Evolutionary conservation across 805 yeast genomes (phyloP).

Genomic region (Cyberlindnera amylophila): DNA sequence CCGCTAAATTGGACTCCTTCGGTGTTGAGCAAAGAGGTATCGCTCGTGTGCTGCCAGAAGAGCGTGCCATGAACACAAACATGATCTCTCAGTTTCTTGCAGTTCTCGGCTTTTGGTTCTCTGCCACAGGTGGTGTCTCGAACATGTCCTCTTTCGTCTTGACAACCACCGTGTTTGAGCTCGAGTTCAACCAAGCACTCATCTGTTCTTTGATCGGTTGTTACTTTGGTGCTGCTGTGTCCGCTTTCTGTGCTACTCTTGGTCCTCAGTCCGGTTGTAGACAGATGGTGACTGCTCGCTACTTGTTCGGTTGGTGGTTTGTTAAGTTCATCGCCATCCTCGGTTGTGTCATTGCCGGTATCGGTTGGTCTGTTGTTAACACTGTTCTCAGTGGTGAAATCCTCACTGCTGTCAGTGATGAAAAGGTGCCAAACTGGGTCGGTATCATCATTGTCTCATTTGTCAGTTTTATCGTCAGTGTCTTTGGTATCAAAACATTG

Average conservation of each 20-base stretch:
- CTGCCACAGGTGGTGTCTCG: slow-evolving; percentile 82
- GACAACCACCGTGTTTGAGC: slow-evolving; percentile 67
- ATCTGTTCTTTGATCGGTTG: slow-evolving; percentile 63
- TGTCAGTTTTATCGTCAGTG: slow-evolving; percentile 60
- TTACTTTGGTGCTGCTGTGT: slow-evolving; percentile 65
- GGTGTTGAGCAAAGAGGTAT: slow-evolving; percentile 80
- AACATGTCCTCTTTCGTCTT: slow-evolving; percentile 81
- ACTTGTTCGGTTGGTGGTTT: slow-evolving; percentile 81
- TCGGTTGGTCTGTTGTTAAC: slow-evolving; percentile 88
- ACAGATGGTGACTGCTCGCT: slow-evolving; percentile 82
- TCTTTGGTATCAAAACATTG: slow-evolving; percentile 74
- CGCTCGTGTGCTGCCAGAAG: slow-evolving; percentile 65
- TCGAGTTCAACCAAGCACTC: slow-evolving; percentile 63
- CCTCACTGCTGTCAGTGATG: slow-evolving; percentile 58
- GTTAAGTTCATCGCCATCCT: slow-evolving; percentile 72
- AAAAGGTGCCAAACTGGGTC: slow-evolving; percentile 61
- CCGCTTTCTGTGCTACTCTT: slow-evolving; percentile 80
- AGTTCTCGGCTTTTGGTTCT: slow-evolving; percentile 74
- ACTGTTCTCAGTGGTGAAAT: slow-evolving; percentile 87
- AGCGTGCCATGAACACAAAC: slow-evolving; percentile 39
- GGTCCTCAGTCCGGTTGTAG: slow-evolving; percentile 90
- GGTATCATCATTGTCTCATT: slow-evolving; percentile 72
- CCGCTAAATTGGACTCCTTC: slow-evolving; percentile 44
- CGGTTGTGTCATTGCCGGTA: slow-evolving; percentile 61
- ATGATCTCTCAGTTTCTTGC: slow-evolving; percentile 29